Conservation (phyloP, 306 rosid genomes). For the Leucaena leucocephala region DNA sequence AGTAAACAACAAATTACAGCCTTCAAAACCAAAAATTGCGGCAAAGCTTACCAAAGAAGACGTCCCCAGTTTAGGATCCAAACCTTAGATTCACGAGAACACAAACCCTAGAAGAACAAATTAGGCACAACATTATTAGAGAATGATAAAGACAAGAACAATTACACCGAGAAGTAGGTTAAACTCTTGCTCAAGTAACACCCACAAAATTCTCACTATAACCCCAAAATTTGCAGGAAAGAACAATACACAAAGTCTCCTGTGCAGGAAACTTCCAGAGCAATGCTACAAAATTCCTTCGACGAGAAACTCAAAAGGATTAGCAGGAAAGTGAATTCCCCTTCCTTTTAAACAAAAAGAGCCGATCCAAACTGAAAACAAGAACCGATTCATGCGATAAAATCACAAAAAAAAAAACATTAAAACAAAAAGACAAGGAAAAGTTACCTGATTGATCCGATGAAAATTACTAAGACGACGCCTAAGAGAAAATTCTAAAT, state of each 20-base stretch:
- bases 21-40: constrained; percentile 1
- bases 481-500: not conserved
- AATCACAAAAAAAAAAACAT: not conserved
- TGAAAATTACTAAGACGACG: not conserved
- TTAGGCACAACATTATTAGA: constrained; percentile 24
- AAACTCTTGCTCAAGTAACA: constrained; percentile 1
- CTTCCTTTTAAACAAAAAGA: not conserved
- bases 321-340: not conserved
- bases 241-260: constrained; percentile 11
- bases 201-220: not conserved
- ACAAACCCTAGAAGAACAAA: constrained; percentile 30
- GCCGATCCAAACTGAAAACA: constrained; percentile 20
- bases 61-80: constrained; percentile 43
- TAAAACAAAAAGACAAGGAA: not conserved
- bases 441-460: constrained; percentile 15
- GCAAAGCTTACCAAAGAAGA: constrained; percentile 25
- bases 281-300: constrained; percentile 14
- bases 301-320: not conserved
- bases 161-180: not conserved
- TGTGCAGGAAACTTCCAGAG: constrained; percentile 18
- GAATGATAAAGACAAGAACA: not conserved
- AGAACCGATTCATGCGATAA: not conserved
- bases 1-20: constrained; percentile 10
- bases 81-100: constrained; percentile 19
- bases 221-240: not conserved